Percentiles rank a stretch among this genome's conserved stretches.
These are phyloP conservation scores for Phytophthora idaei DNA, from an alignment of 352 stramenopile genomes.

Conservation along the genomic window DNA sequence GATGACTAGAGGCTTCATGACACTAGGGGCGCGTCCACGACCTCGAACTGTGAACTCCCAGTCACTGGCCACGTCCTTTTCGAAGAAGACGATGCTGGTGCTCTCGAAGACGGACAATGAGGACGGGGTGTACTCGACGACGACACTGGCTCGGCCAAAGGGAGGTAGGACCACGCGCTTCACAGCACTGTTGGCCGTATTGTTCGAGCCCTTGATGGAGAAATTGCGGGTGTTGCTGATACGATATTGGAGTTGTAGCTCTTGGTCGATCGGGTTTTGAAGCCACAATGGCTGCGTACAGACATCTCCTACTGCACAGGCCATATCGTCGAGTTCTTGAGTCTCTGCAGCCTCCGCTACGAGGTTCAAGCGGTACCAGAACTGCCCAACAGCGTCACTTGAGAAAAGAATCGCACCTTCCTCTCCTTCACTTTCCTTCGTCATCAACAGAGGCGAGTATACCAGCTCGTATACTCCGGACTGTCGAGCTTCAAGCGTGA, in stretches of 20 bases:
- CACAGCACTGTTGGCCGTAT: background rate
- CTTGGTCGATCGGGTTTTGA: conserved; percentile 88
- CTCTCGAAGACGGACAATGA: conserved; percentile 85
- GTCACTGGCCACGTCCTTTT: conserved; percentile 81
- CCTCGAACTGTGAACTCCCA: conserved; percentile 89
- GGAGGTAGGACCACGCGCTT: conserved; percentile 58
- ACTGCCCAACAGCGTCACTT: conserved; percentile 91
- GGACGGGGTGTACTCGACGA: conserved; percentile 91
- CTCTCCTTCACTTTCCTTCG: conserved; percentile 27
- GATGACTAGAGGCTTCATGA: conserved; percentile 82
- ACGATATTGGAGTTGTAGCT: conserved; percentile 73
- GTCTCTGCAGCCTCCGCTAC: conserved; percentile 55
- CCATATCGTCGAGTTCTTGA: conserved; percentile 75
- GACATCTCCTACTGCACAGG: conserved; percentile 83
- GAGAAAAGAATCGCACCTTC: conserved; percentile 90
- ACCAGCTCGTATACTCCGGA: conserved; percentile 91
- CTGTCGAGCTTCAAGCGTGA: conserved; percentile 73
- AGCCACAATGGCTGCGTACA: conserved; percentile 80
- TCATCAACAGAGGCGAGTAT: conserved; percentile 88
- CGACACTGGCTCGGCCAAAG: conserved; percentile 68
- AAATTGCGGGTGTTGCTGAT: conserved; percentile 91
- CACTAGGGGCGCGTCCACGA: conserved; percentile 78
- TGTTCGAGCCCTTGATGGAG: conserved; percentile 62
- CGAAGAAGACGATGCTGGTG: conserved; percentile 72
- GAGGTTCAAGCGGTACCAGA: conserved; percentile 93